Percentiles rank a stretch among this genome's conserved stretches.
Conservation (phyloP, 176 grass and related monocot species). For the Musa itinerans region DNA sequence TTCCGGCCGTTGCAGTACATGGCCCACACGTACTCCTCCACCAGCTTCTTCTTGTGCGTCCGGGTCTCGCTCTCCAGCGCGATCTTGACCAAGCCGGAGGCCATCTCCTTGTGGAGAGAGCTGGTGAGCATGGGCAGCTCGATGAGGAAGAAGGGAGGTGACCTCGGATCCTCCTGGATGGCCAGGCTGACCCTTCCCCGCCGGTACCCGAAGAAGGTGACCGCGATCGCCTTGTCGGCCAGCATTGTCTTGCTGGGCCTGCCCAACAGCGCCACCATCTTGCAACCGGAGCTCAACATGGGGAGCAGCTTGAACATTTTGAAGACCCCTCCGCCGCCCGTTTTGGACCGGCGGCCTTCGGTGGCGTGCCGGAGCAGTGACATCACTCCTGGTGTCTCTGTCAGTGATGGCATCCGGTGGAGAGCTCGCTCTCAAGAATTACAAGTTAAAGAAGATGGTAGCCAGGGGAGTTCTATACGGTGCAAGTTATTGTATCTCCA, state of each 20-base stretch:
- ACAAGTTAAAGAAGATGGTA: not conserved
- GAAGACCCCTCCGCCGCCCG: not conserved
- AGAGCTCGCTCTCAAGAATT: not conserved
- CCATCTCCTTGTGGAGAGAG: slow-evolving; percentile 61
- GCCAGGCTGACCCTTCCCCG: slow-evolving; percentile 42
- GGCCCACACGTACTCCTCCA: slow-evolving; percentile 63
- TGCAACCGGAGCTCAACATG: slow-evolving; percentile 11
- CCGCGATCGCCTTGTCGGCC: not conserved
- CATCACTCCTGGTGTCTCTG: not conserved
- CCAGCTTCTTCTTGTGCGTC: slow-evolving; percentile 20
- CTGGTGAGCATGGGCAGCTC: slow-evolving; percentile 72
- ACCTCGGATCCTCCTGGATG: slow-evolving; percentile 63
- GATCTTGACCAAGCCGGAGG: slow-evolving; percentile 41
- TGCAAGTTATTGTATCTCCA: not conserved
- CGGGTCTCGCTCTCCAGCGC: slow-evolving; percentile 72
- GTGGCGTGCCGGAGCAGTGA: not conserved
- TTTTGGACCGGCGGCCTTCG: not conserved
- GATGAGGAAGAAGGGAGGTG: slow-evolving; percentile 52
- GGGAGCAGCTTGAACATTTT: slow-evolving; percentile 7
- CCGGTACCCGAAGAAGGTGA: slow-evolving; percentile 58
- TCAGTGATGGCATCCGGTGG: not conserved
- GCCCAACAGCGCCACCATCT: slow-evolving; percentile 4
- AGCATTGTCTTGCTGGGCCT: not conserved
- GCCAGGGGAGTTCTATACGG: not conserved
- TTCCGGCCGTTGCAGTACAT: slow-evolving; percentile 76